These are phyloP conservation scores for Hemileccinum rubropunctum DNA, from an alignment of 768 basidiomycete species.

Conservation along the genomic window DNA sequence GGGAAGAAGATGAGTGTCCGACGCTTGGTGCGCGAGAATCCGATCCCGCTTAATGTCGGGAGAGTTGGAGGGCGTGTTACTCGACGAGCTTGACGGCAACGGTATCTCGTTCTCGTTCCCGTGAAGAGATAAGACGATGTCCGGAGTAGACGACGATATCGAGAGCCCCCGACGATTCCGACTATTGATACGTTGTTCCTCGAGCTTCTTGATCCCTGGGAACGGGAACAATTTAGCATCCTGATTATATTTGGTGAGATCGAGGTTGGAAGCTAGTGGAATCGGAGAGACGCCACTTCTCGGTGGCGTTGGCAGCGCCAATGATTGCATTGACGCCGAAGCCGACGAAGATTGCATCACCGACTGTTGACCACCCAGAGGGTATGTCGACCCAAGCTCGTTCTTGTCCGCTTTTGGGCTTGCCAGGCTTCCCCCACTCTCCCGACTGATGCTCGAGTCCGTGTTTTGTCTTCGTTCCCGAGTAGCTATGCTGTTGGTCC, in stretches of 20 bases:
- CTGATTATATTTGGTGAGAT: slow-evolving; percentile 65
- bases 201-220: slow-evolving; percentile 79
- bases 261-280: slow-evolving; percentile 67
- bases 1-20: slow-evolving; percentile 61
- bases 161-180: slow-evolving; percentile 53
- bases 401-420: slow-evolving; percentile 59
- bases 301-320: slow-evolving; percentile 52
- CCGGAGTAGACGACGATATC: slow-evolving; percentile 48
- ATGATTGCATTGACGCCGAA: slow-evolving; percentile 58
- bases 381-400: slow-evolving; percentile 37
- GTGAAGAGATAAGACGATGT: slow-evolving; percentile 43
- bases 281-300: slow-evolving; percentile 72
- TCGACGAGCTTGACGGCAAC: slow-evolving; percentile 47
- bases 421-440: slow-evolving; percentile 70
- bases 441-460: slow-evolving; percentile 70
- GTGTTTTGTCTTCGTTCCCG: slow-evolving; percentile 67
- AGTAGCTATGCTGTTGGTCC: slow-evolving; percentile 70
- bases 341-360: slow-evolving; percentile 64
- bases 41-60: slow-evolving; percentile 56
- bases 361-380: slow-evolving; percentile 49
- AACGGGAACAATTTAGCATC: slow-evolving; percentile 84
- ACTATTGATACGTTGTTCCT: slow-evolving; percentile 59
- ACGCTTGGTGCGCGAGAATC: slow-evolving; percentile 64
- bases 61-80: slow-evolving; percentile 47
- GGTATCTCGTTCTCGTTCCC: slow-evolving; percentile 44